Conservation (phyloP, 148 eudicot species). For the Silene uniflora region DNA sequence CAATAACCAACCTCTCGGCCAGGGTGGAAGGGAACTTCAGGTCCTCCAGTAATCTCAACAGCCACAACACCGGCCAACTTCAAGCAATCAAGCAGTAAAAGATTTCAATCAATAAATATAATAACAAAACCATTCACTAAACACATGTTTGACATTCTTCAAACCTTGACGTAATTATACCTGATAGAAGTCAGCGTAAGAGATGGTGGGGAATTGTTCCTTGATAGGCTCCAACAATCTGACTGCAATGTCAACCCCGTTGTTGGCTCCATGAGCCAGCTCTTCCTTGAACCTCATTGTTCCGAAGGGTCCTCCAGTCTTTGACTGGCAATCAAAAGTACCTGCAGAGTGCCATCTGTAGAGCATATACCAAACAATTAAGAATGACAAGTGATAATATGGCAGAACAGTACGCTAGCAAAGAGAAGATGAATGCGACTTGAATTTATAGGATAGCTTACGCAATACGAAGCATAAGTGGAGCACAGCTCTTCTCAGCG, state of each 20-base stretch:
- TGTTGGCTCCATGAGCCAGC: conserved; percentile 61
- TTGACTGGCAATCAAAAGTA: conserved; percentile 54
- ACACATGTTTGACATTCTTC: background rate
- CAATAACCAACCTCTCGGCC: conserved; percentile 65
- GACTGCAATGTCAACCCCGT: conserved; percentile 69
- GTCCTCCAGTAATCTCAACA: conserved; percentile 93
- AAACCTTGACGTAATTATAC: conserved; percentile 17
- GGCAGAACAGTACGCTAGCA: too few species aligned
- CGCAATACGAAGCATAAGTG: conserved; percentile 84
- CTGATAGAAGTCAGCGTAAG: conserved; percentile 72
- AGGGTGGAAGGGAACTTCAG: conserved; percentile 94
- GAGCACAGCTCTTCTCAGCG: conserved; percentile 76
- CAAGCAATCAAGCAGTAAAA: conserved; percentile 19
- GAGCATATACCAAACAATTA: background rate
- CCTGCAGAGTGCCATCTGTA: conserved; percentile 95
- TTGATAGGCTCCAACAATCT: conserved; percentile 67
- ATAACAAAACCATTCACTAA: background rate
- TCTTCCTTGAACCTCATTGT: conserved; percentile 70
- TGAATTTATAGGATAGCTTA: conserved; percentile 22
- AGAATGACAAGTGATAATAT: background rate
- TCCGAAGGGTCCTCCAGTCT: conserved; percentile 89
- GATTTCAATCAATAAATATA: too few species aligned
- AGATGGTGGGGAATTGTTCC: conserved; percentile 59
- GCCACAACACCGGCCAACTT: conserved; percentile 94
- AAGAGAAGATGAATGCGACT: too few species aligned